Evolutionary conservation across 1,284 basidiomycete species (phyloP).

Genomic region (Leccinum solheimii): DNA sequence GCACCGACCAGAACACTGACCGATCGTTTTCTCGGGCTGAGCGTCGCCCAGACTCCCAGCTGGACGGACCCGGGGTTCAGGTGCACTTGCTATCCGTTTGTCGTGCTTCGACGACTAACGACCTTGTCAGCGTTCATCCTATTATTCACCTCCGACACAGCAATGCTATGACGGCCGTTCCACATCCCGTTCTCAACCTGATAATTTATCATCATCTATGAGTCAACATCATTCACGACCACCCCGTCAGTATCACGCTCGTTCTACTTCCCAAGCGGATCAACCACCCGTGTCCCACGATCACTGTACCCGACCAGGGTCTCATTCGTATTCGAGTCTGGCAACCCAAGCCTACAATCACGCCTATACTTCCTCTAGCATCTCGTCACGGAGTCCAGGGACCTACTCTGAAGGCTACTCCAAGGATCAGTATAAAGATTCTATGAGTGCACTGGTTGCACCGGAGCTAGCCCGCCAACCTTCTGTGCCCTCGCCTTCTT

Average conservation of each 20-base stretch:
- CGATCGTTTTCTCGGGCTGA: slow-evolving; percentile 28
- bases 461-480: slow-evolving; percentile 23
- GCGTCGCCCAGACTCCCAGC: slow-evolving; percentile 26
- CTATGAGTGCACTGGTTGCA: slow-evolving; percentile 5
- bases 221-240: slow-evolving; percentile 26
- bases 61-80: slow-evolving; percentile 36
- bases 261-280: slow-evolving; percentile 32
- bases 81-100: slow-evolving; percentile 13
- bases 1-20: slow-evolving; percentile 23
- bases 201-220: slow-evolving; percentile 26
- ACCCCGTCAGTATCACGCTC: slow-evolving; percentile 26
- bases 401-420: slow-evolving; percentile 17
- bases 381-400: slow-evolving; percentile 24
- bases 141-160: slow-evolving; percentile 27
- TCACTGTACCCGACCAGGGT: slow-evolving; percentile 28
- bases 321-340: slow-evolving; percentile 28
- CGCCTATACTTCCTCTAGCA: slow-evolving; percentile 14
- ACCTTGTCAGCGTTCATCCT: slow-evolving; percentile 24
- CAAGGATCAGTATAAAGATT: slow-evolving; percentile 27
- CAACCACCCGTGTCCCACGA: slow-evolving; percentile 31
- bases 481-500: slow-evolving; percentile 25
- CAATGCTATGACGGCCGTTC: slow-evolving; percentile 30
- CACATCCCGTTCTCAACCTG: slow-evolving; percentile 18
- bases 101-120: slow-evolving; percentile 9
- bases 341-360: slow-evolving; percentile 26